These are phyloP conservation scores for Eucalyptus sp. DNA, from an alignment of 345 rosid species.

Conservation along the genomic window DNA sequence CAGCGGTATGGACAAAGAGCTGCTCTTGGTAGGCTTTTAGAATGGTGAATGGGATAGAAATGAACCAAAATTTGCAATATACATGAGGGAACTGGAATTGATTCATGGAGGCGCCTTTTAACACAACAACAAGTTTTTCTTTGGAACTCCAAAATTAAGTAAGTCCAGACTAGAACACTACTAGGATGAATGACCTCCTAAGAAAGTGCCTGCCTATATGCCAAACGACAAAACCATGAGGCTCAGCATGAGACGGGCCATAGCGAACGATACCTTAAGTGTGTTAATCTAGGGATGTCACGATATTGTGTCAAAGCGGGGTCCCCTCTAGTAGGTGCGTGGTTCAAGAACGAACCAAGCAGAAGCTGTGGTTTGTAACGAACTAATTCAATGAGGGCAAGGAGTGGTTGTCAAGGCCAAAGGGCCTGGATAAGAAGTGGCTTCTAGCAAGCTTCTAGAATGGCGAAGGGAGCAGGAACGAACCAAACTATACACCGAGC, in stretches of 20 bases:
- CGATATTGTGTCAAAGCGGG: not conserved
- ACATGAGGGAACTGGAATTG: not conserved
- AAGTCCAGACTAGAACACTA: not conserved
- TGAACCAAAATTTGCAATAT: no score
- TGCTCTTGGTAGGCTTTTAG: not conserved
- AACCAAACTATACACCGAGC: no score
- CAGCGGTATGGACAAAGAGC: not conserved
- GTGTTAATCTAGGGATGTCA: no score
- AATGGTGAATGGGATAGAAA: not conserved
- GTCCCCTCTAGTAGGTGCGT: not conserved
- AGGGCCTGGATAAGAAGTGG: not conserved
- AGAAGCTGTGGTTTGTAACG: not conserved
- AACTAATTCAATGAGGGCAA: not conserved
- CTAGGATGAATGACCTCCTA: no score
- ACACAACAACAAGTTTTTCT: not conserved
- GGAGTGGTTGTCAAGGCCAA: not conserved
- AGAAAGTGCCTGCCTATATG: not conserved
- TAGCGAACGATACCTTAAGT: not conserved
- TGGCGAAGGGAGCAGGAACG: not conserved
- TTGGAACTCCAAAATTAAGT: no score
- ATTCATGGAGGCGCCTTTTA: not conserved
- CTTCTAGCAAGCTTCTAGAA: not conserved
- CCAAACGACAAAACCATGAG: not conserved
- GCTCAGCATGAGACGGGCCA: not conserved
- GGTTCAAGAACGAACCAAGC: not conserved